A percentile compares a stretch with the other conserved stretches of the same genome.
These are phyloP conservation scores for Acanthamoeba divionensis DNA, from an alignment of 208 protist genomes.

Conservation along the genomic window DNA sequence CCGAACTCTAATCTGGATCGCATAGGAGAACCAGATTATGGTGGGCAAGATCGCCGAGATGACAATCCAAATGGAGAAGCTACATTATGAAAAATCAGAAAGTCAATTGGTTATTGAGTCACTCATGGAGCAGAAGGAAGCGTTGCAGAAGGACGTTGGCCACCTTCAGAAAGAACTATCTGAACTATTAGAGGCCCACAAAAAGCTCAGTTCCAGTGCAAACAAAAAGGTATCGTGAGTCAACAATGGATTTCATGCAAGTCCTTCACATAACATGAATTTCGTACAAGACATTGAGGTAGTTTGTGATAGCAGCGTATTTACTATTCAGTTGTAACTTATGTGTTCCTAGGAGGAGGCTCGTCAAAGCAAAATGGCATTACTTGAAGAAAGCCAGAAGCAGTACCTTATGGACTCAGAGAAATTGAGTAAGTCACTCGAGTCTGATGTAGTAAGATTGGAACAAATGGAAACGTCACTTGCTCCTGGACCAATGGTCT, in stretches of 20 bases:
- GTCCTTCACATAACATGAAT: background rate
- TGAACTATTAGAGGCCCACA: background rate
- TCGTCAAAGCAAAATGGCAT: background rate
- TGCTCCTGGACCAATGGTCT: no score
- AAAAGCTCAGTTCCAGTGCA: background rate
- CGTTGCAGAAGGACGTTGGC: background rate
- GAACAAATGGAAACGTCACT: background rate
- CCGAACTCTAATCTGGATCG: background rate
- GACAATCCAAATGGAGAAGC: background rate
- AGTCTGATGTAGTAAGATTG: background rate
- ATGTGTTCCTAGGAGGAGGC: no score
- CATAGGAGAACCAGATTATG: conserved; percentile 35
- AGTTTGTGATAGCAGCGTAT: background rate
- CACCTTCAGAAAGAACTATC: background rate
- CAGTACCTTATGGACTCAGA: background rate
- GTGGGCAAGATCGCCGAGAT: conserved; percentile 29
- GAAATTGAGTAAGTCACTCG: background rate
- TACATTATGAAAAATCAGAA: background rate
- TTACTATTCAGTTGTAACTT: no score
- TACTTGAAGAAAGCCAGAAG: conserved; percentile 17
- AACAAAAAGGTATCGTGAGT: background rate
- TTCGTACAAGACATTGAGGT: background rate
- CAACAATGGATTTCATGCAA: background rate
- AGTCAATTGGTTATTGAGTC: background rate
- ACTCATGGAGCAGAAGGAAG: background rate